phyloP scores from a whole-genome alignment of 2,329 filamentous ascomycete species.

The Colletotrichum musicola region DNA sequence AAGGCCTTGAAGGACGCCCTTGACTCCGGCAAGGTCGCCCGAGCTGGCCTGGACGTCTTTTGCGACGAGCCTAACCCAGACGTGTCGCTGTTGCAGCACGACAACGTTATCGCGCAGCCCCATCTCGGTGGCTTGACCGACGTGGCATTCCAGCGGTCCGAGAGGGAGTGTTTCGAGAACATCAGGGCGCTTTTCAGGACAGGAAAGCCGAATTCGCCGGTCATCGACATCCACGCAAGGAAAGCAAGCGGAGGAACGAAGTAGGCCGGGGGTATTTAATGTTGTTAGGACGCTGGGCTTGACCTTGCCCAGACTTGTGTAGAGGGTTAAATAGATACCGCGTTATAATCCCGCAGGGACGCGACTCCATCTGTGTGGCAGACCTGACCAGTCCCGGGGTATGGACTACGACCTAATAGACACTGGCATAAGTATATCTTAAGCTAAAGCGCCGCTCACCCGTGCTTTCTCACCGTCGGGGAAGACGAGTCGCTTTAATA shows the following conservation, averaged over 20 bases:
- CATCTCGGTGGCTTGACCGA: constrained; percentile 60
- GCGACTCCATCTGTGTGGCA: too few species aligned
- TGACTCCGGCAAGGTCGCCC: constrained; percentile 57
- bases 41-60: constrained; percentile 64
- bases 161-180: constrained; percentile 61
- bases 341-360: too few species aligned
- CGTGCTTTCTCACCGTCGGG: too few species aligned
- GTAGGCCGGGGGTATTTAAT: too few species aligned
- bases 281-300: too few species aligned
- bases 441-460: too few species aligned
- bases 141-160: constrained; percentile 56
- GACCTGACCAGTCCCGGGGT: too few species aligned
- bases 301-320: too few species aligned
- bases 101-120: constrained; percentile 58
- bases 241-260: neutral
- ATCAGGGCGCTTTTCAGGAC: constrained; percentile 54
- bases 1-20: constrained; percentile 60
- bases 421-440: too few species aligned
- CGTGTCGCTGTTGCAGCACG: constrained; percentile 54
- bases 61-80: constrained; percentile 57
- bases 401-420: too few species aligned
- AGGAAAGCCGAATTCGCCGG: constrained; percentile 53
- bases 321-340: too few species aligned
- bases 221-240: constrained; percentile 43
- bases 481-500: too few species aligned